phyloP scores from a whole-genome alignment of 805 yeast genomes.

The Ogataea populi-albae region DNA sequence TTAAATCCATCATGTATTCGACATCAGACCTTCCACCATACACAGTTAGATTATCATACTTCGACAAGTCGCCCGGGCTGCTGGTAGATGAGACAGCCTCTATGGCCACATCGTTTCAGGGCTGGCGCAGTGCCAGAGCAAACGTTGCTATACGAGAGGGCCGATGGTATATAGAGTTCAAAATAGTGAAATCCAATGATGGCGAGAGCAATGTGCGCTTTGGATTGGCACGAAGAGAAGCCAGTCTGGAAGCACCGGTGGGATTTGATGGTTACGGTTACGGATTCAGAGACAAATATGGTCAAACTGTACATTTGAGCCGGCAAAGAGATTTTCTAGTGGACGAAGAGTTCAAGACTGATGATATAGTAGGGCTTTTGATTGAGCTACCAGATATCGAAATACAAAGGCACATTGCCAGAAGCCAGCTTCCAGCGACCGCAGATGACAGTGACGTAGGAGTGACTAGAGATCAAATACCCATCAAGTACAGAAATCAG shows the following conservation, averaged over 20 bases:
- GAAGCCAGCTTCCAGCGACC: constrained; percentile 31
- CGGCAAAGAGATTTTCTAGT: constrained; percentile 56
- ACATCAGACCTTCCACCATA: constrained; percentile 75
- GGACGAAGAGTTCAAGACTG: constrained; percentile 53
- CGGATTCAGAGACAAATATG: constrained; percentile 77
- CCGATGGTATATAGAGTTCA: constrained; percentile 72
- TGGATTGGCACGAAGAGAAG: constrained; percentile 83
- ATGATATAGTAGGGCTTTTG: constrained; percentile 81
- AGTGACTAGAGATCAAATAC: constrained; percentile 77
- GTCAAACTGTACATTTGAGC: constrained; percentile 73
- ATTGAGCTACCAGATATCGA: constrained; percentile 60
- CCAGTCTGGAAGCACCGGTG: constrained; percentile 89
- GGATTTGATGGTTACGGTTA: constrained; percentile 95
- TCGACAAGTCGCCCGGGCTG: constrained; percentile 67
- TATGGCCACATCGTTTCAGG: constrained; percentile 56
- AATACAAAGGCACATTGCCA: constrained; percentile 42
- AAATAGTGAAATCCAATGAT: constrained; percentile 38
- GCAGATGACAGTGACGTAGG: constrained; percentile 31
- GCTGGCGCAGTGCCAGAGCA: constrained; percentile 79
- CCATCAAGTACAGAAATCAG: constrained; percentile 75
- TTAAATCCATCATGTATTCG: constrained; percentile 58
- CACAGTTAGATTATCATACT: constrained; percentile 52
- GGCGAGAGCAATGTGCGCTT: constrained; percentile 57
- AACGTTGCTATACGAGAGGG: constrained; percentile 80
- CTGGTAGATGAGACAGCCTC: constrained; percentile 37